A percentile compares a stretch with the other conserved stretches of the same genome.
Evolutionary conservation across 1,284 basidiomycete genomes (phyloP).

Genomic region (Neotropicomus parvogracilis): DNA sequence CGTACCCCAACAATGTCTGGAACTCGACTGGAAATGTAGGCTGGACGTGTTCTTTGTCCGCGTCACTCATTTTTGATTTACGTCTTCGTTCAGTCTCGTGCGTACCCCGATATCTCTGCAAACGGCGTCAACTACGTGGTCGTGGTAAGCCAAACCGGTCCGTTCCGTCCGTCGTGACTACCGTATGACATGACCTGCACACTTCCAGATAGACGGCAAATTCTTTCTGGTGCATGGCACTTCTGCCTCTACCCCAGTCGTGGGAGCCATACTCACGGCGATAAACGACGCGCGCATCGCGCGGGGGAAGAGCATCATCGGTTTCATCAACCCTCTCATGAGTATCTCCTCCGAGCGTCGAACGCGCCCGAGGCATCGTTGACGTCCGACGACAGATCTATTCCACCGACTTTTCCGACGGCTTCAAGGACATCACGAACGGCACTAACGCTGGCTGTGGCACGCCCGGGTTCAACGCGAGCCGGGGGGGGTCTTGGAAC

Average conservation of each 20-base stretch:
- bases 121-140: slow-evolving; percentile 44
- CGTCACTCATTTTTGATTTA: background rate
- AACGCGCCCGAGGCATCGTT: background rate
- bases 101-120: slow-evolving; percentile 43
- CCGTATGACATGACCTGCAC: background rate
- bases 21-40: slow-evolving; percentile 47
- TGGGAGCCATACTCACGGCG: slow-evolving; percentile 44
- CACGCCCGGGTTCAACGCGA: slow-evolving; percentile 36
- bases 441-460: slow-evolving; percentile 44
- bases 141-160: slow-evolving; percentile 18
- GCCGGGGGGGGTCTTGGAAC: slow-evolving; percentile 37
- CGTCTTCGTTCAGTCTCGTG: slow-evolving; percentile 33
- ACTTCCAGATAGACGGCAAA: slow-evolving; percentile 32
- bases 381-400: slow-evolving; percentile 25
- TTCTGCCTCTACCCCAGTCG: slow-evolving; percentile 41
- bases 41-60: background rate
- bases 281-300: slow-evolving; percentile 47
- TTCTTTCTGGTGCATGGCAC: slow-evolving; percentile 38
- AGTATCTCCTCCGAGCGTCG: background rate
- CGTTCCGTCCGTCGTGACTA: background rate
- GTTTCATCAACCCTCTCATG: slow-evolving; percentile 40
- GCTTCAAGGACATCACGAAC: slow-evolving; percentile 44
- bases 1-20: slow-evolving; percentile 38
- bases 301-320: slow-evolving; percentile 36
- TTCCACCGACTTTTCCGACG: slow-evolving; percentile 16